phyloP scores from a whole-genome alignment of 805 yeast species.

The Pichia heedii region DNA sequence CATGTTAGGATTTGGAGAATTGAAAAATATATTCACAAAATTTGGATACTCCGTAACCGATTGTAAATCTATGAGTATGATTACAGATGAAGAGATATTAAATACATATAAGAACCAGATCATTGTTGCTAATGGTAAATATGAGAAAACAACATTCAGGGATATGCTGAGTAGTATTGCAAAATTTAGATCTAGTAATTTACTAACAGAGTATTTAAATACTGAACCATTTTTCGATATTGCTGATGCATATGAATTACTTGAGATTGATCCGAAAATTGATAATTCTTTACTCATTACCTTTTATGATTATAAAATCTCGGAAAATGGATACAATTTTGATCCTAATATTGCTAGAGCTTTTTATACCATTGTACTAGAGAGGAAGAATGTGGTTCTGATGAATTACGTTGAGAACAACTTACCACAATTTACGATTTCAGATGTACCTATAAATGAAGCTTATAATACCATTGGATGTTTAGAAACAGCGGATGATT shows the following conservation, averaged over 20 bases:
- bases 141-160: conserved; percentile 26
- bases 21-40: conserved; percentile 20
- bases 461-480: conserved; percentile 45
- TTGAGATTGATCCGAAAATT: conserved; percentile 43
- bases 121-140: conserved; percentile 15
- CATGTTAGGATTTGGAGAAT: conserved; percentile 40
- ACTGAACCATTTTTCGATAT: conserved; percentile 40
- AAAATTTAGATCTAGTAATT: conserved; percentile 28
- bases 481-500: conserved; percentile 45
- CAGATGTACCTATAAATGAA: conserved; percentile 20
- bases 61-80: conserved; percentile 12
- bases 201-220: conserved; percentile 30
- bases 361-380: conserved; percentile 50
- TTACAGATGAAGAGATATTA: conserved; percentile 23
- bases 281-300: conserved; percentile 69
- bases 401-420: conserved; percentile 44
- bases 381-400: conserved; percentile 48
- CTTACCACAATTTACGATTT: conserved; percentile 26
- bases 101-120: conserved; percentile 21
- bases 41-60: conserved; percentile 23
- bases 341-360: conserved; percentile 43
- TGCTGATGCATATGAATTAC: conserved; percentile 39
- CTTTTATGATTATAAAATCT: conserved; percentile 57
- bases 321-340: conserved; percentile 38
- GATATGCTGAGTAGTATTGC: conserved; percentile 33